Base-by-base conservation (phyloP, 352 stramenopile genomes). In the Phytophthora tentaculata region DNA sequence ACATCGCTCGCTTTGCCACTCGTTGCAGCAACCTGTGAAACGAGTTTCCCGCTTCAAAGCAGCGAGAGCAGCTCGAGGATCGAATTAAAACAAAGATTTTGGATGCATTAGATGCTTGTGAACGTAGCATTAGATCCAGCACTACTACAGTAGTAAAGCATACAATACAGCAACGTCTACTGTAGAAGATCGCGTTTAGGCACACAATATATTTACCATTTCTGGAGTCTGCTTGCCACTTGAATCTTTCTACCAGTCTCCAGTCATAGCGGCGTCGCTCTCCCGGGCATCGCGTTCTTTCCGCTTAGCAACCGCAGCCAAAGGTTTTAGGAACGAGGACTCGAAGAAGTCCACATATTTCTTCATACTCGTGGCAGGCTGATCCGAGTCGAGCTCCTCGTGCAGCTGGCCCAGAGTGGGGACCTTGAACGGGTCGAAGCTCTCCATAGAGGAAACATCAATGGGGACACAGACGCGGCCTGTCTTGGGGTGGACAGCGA, bases 401-500 rank as follows among this genome's bases (percentile, higher is more conserved):
- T 94, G 78, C 20, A 96, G 65, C 58, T 94, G 80, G 2, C 81
- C 86, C 23, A 96, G 74, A 20, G 89, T 96, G 22, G 92, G 92
- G n/a, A 97, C 92, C 6, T 61, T 77, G 63, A 95, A 91, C 8
- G 90, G 91, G 53, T 98, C 80, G 48, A 98, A 98, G 1, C 67
- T 69, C 22, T 98, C 88, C 35, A 98, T 88, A 5, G 83, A 74
- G 23, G 69, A 39, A 66, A 85, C 71, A 90, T 85, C 61, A 52
- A 99, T 98, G 0, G 98, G 98, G 19, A 99, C 97, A 79, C 98
- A 99, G 13, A 99, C 97, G 22, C 97, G 84, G 19, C 98, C 96
- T 0, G 96, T 98, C 86, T 99, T 99, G 6, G 97, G 97, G 76
- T 99, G 97, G 22, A 99, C 95, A 24, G 95, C 98, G 70, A 99